These are phyloP conservation scores for Globisporangium irregulare DNA, from an alignment of 352 stramenopile genomes.

Conservation along the genomic window DNA sequence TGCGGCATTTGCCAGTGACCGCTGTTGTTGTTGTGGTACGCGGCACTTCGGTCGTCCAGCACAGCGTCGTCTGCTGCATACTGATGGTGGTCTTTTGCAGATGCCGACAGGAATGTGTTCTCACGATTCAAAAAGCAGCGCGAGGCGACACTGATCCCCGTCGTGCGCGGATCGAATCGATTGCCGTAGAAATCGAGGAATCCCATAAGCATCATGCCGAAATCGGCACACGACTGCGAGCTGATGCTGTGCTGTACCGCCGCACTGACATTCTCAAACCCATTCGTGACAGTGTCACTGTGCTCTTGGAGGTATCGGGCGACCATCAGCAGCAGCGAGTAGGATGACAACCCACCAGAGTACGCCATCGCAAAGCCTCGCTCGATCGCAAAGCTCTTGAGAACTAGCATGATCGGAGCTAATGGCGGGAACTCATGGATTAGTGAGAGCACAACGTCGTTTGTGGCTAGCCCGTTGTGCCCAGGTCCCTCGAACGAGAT, in stretches of 20 bases:
- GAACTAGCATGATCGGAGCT: slow-evolving; percentile 93
- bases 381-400: slow-evolving; percentile 95
- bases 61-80: slow-evolving; percentile 43
- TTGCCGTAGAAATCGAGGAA: slow-evolving; percentile 98
- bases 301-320: slow-evolving; percentile 91
- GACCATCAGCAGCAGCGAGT: slow-evolving; percentile 95
- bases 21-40: slow-evolving; percentile 30
- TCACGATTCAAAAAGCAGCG: slow-evolving; percentile 83
- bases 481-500: slow-evolving; percentile 96
- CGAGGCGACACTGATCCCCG: slow-evolving; percentile 85
- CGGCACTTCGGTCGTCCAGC: slow-evolving; percentile 46
- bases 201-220: slow-evolving; percentile 94
- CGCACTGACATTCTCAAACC: slow-evolving; percentile 59
- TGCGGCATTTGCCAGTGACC: slow-evolving; percentile 64
- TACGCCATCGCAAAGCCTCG: slow-evolving; percentile 93
- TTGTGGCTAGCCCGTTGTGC: slow-evolving; percentile 95
- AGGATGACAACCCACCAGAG: slow-evolving; percentile 95
- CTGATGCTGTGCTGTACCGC: slow-evolving; percentile 58
- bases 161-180: slow-evolving; percentile 88
- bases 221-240: slow-evolving; percentile 80
- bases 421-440: slow-evolving; percentile 94
- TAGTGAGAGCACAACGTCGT: slow-evolving; percentile 91
- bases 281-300: slow-evolving; percentile 60
- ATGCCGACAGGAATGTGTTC: slow-evolving; percentile 27
- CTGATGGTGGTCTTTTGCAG: slow-evolving; percentile 37